A percentile compares a stretch with the other conserved stretches of the same genome.
phyloP scores from a whole-genome alignment of 192 early-diverging fungal genomes.

The Backusella macrospora region DNA sequence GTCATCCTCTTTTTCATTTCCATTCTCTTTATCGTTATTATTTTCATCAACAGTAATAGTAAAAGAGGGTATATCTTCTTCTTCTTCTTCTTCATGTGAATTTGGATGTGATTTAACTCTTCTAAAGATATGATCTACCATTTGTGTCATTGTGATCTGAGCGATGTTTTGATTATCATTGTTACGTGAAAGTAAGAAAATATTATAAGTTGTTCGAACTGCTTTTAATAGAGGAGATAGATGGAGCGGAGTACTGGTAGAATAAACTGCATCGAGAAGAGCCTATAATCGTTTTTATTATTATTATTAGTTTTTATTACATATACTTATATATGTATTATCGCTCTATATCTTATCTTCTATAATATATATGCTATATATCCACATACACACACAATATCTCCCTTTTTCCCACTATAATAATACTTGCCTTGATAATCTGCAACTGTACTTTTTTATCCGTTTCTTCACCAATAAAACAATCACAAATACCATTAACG shows the following conservation, averaged over 20 bases:
- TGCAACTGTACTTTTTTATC: constrained; percentile 90
- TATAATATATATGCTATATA: no score
- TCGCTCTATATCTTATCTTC: no score
- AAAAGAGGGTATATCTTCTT: not conserved
- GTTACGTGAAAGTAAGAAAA: constrained; percentile 79
- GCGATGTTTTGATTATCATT: constrained; percentile 82
- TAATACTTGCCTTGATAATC: constrained; percentile 70
- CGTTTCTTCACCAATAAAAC: constrained; percentile 77
- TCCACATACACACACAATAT: no score
- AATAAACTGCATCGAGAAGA: constrained; percentile 79
- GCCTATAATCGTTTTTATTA: constrained; percentile 49
- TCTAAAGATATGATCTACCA: constrained; percentile 81
- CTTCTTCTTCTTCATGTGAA: not conserved
- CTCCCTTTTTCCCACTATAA: not conserved
- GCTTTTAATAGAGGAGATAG: constrained; percentile 77
- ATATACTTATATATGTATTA: not conserved
- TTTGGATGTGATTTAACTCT: constrained; percentile 53
- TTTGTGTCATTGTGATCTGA: constrained; percentile 87
- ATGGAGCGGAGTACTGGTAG: constrained; percentile 66
- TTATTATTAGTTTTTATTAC: not conserved
- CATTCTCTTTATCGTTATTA: not conserved
- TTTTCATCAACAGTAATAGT: not conserved
- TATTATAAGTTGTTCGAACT: constrained; percentile 84
- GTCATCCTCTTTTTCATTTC: not conserved
- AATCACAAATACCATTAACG: constrained; percentile 76